Evolutionary conservation across 2,329 filamentous ascomycete species (phyloP).

Genomic region (Fusarium napiforme): DNA sequence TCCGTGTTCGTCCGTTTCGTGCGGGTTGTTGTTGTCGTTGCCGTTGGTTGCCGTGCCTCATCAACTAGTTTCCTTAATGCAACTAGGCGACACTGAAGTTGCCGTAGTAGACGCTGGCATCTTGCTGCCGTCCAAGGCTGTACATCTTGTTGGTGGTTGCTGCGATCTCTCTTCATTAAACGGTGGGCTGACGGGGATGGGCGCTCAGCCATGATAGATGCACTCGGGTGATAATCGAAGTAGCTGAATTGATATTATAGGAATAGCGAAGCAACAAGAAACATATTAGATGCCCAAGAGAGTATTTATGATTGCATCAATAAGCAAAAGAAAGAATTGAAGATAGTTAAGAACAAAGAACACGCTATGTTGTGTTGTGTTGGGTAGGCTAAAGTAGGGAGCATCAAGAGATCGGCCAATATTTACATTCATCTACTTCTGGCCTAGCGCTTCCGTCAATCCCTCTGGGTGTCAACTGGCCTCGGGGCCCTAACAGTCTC

Average conservation of each 20-base stretch:
- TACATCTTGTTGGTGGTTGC: conserved; percentile 19
- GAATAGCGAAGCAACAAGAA: background rate
- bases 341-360: background rate
- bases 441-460: conserved; percentile 38
- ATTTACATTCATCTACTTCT: conserved; percentile 49
- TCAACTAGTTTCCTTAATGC: conserved; percentile 51
- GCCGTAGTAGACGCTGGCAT: conserved; percentile 60
- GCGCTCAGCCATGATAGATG: conserved; percentile 16
- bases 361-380: conserved; percentile 9
- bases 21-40: background rate
- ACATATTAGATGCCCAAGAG: background rate
- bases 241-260: background rate
- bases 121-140: conserved; percentile 60
- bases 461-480: conserved; percentile 17
- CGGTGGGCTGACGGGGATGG: conserved; percentile 32
- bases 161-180: background rate
- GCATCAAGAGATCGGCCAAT: conserved; percentile 17
- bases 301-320: background rate
- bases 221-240: background rate
- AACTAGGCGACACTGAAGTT: conserved; percentile 57
- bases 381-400: conserved; percentile 3
- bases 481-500: conserved; percentile 24
- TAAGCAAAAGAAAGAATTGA: background rate
- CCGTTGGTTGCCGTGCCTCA: conserved; percentile 27
- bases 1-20: conserved; percentile 38